Percentiles rank a stretch among this genome's conserved stretches.
phyloP scores from a whole-genome alignment of 2,329 filamentous ascomycete genomes.

The Colletotrichum acutatum region DNA sequence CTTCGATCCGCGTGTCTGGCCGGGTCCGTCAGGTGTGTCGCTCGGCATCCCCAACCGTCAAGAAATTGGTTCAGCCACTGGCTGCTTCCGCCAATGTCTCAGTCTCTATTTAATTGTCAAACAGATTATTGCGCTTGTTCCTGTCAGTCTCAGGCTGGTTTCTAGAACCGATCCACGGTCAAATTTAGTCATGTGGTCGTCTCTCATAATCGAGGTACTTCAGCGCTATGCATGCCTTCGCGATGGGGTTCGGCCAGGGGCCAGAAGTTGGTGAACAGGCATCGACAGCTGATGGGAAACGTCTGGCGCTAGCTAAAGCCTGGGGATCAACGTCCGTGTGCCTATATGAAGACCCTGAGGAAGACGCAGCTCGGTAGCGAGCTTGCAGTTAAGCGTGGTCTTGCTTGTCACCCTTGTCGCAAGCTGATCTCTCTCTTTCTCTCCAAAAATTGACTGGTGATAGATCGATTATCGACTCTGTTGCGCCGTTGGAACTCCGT shows the following conservation, averaged over 20 bases:
- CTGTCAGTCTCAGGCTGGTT: not conserved
- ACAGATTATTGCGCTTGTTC: not conserved
- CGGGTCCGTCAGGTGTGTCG: constrained; percentile 2
- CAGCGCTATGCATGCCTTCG: no score
- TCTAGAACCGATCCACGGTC: not conserved
- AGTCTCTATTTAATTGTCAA: not conserved
- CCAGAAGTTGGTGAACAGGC: not conserved
- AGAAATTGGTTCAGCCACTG: not conserved
- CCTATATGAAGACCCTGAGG: not conserved
- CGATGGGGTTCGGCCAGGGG: no score
- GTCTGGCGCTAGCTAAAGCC: not conserved
- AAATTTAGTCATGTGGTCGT: not conserved
- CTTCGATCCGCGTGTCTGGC: constrained; percentile 16
- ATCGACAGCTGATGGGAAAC: not conserved
- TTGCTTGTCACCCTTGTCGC: constrained; percentile 18
- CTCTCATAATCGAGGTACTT: not conserved
- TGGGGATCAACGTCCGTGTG: not conserved
- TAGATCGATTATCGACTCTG: not conserved
- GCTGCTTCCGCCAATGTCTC: not conserved
- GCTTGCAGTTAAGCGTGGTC: constrained; percentile 5
- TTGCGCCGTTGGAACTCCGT: not conserved
- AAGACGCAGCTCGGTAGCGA: constrained; percentile 20
- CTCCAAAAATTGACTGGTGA: constrained; percentile 6
- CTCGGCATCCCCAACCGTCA: constrained; percentile 14
- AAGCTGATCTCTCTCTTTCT: constrained; percentile 12